These are phyloP conservation scores for Debaryomyces subglobosus DNA, from an alignment of 1,139 yeast genomes.

Conservation along the genomic window DNA sequence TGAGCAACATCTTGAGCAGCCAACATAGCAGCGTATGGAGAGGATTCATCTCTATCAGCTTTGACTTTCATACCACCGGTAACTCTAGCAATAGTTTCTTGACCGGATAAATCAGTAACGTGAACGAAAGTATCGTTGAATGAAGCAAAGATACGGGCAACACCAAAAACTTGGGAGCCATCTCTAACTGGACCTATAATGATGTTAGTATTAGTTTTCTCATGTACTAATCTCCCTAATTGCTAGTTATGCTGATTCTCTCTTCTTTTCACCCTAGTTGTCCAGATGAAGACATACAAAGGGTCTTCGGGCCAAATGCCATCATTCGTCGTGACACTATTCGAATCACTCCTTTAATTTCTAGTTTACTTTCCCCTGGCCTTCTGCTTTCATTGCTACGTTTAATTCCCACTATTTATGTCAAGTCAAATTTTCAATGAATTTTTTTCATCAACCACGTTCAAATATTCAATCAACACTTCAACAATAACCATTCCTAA, in stretches of 20 bases:
- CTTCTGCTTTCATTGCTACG: background rate
- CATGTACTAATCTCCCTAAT: background rate
- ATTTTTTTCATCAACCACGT: background rate
- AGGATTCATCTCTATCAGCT: conserved; percentile 99
- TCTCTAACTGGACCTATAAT: conserved; percentile 80
- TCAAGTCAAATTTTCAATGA: background rate
- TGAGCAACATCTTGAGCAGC: conserved; percentile 99
- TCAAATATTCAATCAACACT: background rate
- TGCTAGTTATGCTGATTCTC: background rate
- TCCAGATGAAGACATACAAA: background rate
- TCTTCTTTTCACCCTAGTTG: background rate
- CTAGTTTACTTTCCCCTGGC: background rate
- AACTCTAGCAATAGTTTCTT: conserved; percentile 99
- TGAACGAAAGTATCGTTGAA: conserved; percentile 99
- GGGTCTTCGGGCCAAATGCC: background rate
- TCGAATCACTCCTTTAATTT: background rate
- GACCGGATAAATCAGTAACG: conserved; percentile 99
- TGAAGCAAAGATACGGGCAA: conserved; percentile 99
- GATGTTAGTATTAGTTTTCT: conserved; percentile 14
- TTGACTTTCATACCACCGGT: conserved; percentile 99
- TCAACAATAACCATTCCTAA: background rate
- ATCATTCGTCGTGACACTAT: background rate
- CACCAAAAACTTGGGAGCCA: conserved; percentile 98
- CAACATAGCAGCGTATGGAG: conserved; percentile 99
- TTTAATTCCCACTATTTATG: background rate